Evolutionary conservation across 257 asterid species (phyloP), one percentile per base, ranked within the genome.

Genomic region (Pogostemon cablin): DNA sequence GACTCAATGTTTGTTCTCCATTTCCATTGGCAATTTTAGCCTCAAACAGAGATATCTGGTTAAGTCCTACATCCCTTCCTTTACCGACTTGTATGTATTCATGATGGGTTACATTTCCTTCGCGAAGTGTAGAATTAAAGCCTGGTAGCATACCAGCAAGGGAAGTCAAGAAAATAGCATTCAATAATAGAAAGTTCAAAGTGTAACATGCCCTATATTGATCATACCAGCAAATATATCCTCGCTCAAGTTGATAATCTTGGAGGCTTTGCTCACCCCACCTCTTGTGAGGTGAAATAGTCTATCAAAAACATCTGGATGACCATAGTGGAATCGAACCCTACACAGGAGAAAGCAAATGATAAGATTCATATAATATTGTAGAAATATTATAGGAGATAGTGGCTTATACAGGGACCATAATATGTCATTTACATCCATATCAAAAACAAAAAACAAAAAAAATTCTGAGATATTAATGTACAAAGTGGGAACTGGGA

Each of bases 11-110:
- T 53, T 81, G 85, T 60, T 81, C 85, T 32, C 82, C 82, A 39
- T 81, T 81, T 61, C 82, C 85, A 77, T 74, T 73, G 46, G 85
- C 85, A 44, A 81, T 75, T 53, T 81, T 81, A 10, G 82, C 85
- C 77, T 81, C 85, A 52, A 81, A 81, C 12, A 73, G 72, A 37
- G 85, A 81, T 47, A 81, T 81, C 56, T 81, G 85, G 58, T 81
- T 81, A 37, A 81, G 79, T 7, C 85, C 82, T 7, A 81, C 85
- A 65, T 81, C 85, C 70, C 85, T 78, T 12, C 85, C 85, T 78
- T 81, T 81, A 17, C 85, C 85, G 4, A 81, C 85, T 78, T 81
- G 85, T 58, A 81, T 81, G 74, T 81, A 81, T 72, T 81, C 85
- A 25, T 78, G 85, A 72, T 81, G 83, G 20, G 83, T 78, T 3